Evolutionary conservation across 164 flowering plant species (phyloP), one percentile per base, ranked within the genome.

Genomic region (Magnolia changhungtana): DNA sequence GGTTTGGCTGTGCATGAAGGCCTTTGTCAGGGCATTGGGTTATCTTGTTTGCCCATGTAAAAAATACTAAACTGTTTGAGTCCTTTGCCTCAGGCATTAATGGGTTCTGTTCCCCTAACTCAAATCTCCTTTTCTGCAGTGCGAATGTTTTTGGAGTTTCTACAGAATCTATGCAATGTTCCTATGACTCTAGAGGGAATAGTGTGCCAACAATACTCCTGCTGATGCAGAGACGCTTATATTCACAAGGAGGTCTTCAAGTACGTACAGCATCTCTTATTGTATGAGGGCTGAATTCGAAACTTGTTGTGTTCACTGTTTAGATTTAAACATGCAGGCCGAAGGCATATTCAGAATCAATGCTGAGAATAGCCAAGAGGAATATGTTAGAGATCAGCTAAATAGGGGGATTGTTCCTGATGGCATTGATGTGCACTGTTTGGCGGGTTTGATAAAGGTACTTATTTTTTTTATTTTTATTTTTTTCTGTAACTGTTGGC

Each of bases 401-500:
- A 95, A 93, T 76, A 81, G 84, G 23, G 98, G 98, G 61, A 77
- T 88, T 66, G 80, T 95, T 58, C 98, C 98, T 21, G 90, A 90
- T 66, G 86, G 85, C 20, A 81, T 92, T 59, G 98, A 95, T 80
- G 91, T 92, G 49, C 99, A 95, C 79, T 91, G 97, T 82, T 84
- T 95, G 83, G 98, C 99, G 0, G 97, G 98, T 85, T 92, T 95
- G 37, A 93, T 91, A 72, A 95, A 95, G 94, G 98, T 95, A 85
- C 6, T 23, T 64, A 18, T 65, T n/a, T 20, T 27, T 1, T 27
- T 27, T 65, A 8, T 20, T 27, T 1, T 27, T 27, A 1, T 27
- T 67, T 14, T 37, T 29, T 29, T 9, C 20, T 9, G 50, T 3
- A 18, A 66, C 24, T 24, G 69, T 66, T 66, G 13, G 61, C 61